Percentiles rank a stretch among this genome's conserved stretches.
Evolutionary conservation across 148 eudicot genomes (phyloP).

Genomic region (Rheum nobile): DNA sequence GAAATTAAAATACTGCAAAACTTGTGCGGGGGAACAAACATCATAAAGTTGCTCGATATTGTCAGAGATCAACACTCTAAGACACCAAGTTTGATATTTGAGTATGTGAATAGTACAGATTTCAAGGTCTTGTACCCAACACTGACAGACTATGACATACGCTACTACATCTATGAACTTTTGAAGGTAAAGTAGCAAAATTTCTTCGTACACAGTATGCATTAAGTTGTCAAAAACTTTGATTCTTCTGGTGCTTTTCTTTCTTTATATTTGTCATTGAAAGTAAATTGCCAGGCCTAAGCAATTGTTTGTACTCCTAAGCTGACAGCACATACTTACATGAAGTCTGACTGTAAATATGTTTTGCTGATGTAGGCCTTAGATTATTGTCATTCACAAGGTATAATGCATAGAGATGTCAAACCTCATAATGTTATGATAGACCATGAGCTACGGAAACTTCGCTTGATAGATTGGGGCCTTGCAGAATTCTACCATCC

Average conservation of each 20-base stretch:
- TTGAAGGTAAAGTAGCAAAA: conserved; percentile 44
- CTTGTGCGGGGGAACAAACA: conserved; percentile 83
- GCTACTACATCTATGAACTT: conserved; percentile 95
- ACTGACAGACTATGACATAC: conserved; percentile 85
- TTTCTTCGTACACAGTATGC: neutral
- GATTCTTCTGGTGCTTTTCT: neutral
- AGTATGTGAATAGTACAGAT: conserved; percentile 89
- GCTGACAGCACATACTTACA: neutral
- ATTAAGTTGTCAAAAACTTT: neutral
- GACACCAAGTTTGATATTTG: conserved; percentile 93
- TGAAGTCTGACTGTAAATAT: neutral
- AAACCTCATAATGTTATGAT: conserved; percentile 98
- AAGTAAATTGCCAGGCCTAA: neutral
- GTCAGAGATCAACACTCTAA: conserved; percentile 96
- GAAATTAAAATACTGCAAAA: conserved; percentile 93
- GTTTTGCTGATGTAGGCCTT: conserved; percentile 42
- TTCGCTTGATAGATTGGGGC: conserved; percentile 96
- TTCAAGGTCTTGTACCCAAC: conserved; percentile 92
- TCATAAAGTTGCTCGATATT: conserved; percentile 69
- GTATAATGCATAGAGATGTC: conserved; percentile 97
- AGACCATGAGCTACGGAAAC: conserved; percentile 86
- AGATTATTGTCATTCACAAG: conserved; percentile 93
- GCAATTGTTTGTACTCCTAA: neutral
- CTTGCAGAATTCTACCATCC: conserved; percentile 98
- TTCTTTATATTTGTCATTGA: neutral